Evolutionary conservation across 768 basidiomycete species (phyloP).

Genomic region (Agrocybe pediades): DNA sequence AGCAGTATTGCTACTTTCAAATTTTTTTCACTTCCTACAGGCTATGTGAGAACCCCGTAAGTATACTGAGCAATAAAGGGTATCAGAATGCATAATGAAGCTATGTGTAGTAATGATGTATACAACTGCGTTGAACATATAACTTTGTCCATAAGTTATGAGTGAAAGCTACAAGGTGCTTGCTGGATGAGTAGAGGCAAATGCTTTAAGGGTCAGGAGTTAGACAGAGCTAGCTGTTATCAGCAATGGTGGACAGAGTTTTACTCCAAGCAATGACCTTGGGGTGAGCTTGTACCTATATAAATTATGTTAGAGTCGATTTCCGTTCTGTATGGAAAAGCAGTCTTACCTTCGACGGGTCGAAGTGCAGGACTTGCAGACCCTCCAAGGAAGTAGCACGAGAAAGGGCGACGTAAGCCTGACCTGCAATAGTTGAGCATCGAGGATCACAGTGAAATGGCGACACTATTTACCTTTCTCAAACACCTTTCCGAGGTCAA

Average conservation of each 20-base stretch:
- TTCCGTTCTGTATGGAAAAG: background rate
- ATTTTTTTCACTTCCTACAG: too few relatives aligned
- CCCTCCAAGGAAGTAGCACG: slow-evolving; percentile 87
- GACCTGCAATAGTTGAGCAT: slow-evolving; percentile 48
- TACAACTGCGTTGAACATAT: background rate
- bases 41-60: too few relatives aligned
- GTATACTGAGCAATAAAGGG: too few relatives aligned
- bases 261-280: slow-evolving; percentile 75
- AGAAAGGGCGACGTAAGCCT: slow-evolving; percentile 90
- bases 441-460: background rate
- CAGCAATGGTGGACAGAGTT: slow-evolving; percentile 55
- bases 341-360: slow-evolving; percentile 60
- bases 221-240: background rate
- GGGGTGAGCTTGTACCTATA: slow-evolving; percentile 69
- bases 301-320: background rate
- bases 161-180: background rate
- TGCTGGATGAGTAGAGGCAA: background rate
- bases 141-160: background rate
- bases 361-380: slow-evolving; percentile 82
- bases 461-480: slow-evolving; percentile 66
- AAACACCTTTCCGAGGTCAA: slow-evolving; percentile 91
- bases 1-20: too few relatives aligned
- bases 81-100: too few relatives aligned
- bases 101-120: background rate
- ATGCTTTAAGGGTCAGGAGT: background rate